Evolutionary conservation across 352 stramenopile genomes (phyloP).

Genomic region (Globisporangium paroecandrum): DNA sequence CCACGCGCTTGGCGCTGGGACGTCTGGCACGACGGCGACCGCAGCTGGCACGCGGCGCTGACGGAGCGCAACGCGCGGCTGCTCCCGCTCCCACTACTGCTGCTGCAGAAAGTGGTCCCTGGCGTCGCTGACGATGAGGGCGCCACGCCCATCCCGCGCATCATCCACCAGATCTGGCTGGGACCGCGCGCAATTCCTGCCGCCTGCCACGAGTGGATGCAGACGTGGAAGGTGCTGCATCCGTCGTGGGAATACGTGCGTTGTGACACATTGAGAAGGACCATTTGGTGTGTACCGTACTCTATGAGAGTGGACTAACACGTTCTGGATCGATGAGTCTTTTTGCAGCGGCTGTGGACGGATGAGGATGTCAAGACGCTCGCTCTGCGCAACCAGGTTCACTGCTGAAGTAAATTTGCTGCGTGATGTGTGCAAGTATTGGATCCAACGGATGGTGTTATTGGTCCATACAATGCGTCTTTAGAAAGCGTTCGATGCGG

Average conservation of each 20-base stretch:
- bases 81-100: background rate
- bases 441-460: background rate
- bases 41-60: slow-evolving; percentile 26
- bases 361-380: slow-evolving; percentile 34
- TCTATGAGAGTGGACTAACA: background rate
- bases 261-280: background rate
- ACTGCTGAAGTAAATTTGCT: background rate
- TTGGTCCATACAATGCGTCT: slow-evolving; percentile 3
- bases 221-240: slow-evolving; percentile 44
- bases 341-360: slow-evolving; percentile 42
- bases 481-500: slow-evolving; percentile 38
- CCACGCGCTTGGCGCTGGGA: slow-evolving; percentile 27
- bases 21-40: slow-evolving; percentile 31
- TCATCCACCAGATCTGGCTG: slow-evolving; percentile 79
- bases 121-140: background rate
- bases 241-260: slow-evolving; percentile 33
- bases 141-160: slow-evolving; percentile 27
- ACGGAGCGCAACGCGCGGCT: slow-evolving; percentile 18
- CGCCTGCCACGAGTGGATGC: slow-evolving; percentile 31
- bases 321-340: background rate
- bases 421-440: background rate
- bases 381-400: slow-evolving; percentile 31
- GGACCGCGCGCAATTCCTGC: slow-evolving; percentile 28
- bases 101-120: background rate
- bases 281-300: background rate